phyloP scores from a whole-genome alignment of 2,329 filamentous ascomycete species.

The Aspergillus luchuensis region DNA sequence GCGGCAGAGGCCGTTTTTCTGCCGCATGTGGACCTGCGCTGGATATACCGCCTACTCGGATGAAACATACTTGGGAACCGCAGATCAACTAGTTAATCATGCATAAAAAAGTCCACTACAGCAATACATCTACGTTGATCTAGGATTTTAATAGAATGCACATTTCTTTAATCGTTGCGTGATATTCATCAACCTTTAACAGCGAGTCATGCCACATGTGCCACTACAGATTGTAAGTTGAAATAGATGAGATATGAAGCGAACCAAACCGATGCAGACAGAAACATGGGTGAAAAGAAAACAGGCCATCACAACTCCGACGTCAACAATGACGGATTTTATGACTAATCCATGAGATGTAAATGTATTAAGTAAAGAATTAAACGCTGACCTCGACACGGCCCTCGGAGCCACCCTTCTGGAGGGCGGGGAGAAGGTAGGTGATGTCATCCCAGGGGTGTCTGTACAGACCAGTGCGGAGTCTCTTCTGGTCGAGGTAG shows the following conservation, averaged over 20 bases:
- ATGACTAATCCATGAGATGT: slow-evolving; percentile 28
- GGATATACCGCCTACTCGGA: not conserved
- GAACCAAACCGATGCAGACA: slow-evolving; percentile 23
- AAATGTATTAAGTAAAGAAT: slow-evolving; percentile 34
- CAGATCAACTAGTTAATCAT: not conserved
- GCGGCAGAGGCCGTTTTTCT: slow-evolving; percentile 1
- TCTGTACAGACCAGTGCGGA: slow-evolving; percentile 97
- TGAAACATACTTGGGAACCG: not conserved
- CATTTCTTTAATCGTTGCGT: slow-evolving; percentile 11
- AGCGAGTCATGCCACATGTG: slow-evolving; percentile 36
- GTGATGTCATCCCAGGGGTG: slow-evolving; percentile 99
- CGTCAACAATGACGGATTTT: slow-evolving; percentile 38
- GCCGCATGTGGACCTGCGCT: slow-evolving; percentile 2
- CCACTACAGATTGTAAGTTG: slow-evolving; percentile 31
- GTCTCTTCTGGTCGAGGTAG: slow-evolving; percentile 99
- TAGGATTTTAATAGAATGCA: not conserved
- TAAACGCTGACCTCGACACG: slow-evolving; percentile 86
- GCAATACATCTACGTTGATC: not conserved
- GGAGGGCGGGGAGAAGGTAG: slow-evolving; percentile 82
- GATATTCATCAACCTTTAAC: slow-evolving; percentile 29
- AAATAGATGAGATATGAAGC: slow-evolving; percentile 31
- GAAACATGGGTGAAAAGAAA: slow-evolving; percentile 28
- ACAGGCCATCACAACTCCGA: slow-evolving; percentile 41
- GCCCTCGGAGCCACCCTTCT: slow-evolving; percentile 73
- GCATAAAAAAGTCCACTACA: not conserved